Evolutionary conservation across 352 stramenopile species (phyloP).

Genomic region (Phytophthora pisi): DNA sequence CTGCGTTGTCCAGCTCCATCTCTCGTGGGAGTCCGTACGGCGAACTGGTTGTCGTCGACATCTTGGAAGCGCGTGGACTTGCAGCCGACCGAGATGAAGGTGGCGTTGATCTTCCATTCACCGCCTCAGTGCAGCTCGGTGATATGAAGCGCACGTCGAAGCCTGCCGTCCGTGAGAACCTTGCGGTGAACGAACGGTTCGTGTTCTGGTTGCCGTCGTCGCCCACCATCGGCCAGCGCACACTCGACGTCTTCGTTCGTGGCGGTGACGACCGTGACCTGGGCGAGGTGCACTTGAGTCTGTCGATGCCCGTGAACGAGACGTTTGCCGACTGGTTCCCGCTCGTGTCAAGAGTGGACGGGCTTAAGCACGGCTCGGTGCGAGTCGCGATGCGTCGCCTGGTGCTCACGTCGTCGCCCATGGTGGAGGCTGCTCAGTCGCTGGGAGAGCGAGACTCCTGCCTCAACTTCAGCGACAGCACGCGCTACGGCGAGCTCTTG

Average conservation of each 20-base stretch:
- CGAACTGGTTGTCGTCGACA: conserved; percentile 69
- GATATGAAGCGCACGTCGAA: conserved; percentile 43
- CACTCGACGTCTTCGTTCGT: conserved; percentile 57
- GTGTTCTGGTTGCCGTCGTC: conserved; percentile 72
- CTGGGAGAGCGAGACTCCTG: conserved; percentile 45
- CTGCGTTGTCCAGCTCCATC: conserved; percentile 27
- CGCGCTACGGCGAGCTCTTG: conserved; percentile 48
- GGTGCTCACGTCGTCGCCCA: conserved; percentile 56
- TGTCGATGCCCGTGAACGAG: conserved; percentile 71
- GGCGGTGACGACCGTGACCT: conserved; percentile 58
- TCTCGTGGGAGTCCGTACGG: conserved; percentile 60
- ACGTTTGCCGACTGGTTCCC: conserved; percentile 75
- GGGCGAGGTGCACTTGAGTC: conserved; percentile 71
- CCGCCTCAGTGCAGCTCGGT: conserved; percentile 48
- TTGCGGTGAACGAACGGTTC: conserved; percentile 68
- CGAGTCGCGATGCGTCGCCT: conserved; percentile 59
- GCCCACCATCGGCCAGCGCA: conserved; percentile 44
- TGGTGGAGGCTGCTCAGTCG: conserved; percentile 54
- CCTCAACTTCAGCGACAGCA: conserved; percentile 55
- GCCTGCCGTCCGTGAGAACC: conserved; percentile 26
- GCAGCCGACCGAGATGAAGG: conserved; percentile 45
- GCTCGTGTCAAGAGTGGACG: conserved; percentile 58
- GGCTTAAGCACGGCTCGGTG: conserved; percentile 57
- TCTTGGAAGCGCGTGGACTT: conserved; percentile 63
- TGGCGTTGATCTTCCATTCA: conserved; percentile 51